These are phyloP conservation scores for Carex sylvatica DNA, from an alignment of 202 grass and related monocot genomes.

Conservation along the genomic window DNA sequence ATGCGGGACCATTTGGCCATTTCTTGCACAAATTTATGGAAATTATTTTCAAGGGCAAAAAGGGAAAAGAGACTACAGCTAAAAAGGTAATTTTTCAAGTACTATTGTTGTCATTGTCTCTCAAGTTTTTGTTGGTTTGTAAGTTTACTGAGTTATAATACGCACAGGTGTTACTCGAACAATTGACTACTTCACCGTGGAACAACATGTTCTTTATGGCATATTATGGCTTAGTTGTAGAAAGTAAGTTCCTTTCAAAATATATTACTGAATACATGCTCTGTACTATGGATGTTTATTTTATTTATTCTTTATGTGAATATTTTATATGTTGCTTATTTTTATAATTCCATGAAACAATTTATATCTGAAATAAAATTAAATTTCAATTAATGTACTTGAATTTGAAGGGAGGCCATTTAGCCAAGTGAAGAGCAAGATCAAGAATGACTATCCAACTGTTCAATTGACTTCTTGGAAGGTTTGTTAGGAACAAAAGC, in stretches of 20 bases:
- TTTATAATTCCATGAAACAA: neutral
- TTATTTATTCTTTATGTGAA: neutral
- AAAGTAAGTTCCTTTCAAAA: constrained; percentile 47
- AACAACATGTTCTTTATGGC: constrained; percentile 90
- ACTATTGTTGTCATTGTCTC: constrained; percentile 4
- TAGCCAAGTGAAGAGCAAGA: constrained; percentile 69
- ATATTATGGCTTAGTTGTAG: constrained; percentile 77
- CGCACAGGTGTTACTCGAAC: constrained; percentile 69
- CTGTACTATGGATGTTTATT: neutral
- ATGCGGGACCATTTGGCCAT: constrained; percentile 78
- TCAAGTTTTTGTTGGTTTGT: neutral
- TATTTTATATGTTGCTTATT: neutral
- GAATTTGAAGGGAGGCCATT: constrained; percentile 66
- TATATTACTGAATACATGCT: neutral
- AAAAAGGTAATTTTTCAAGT: constrained; percentile 54
- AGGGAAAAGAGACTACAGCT: constrained; percentile 84
- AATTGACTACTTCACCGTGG: constrained; percentile 79
- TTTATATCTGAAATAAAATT: neutral
- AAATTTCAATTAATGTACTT: constrained; percentile 14
- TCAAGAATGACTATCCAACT: constrained; percentile 69
- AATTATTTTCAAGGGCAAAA: constrained; percentile 76
- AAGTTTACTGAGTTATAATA: neutral
- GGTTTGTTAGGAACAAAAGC: constrained; percentile 35
- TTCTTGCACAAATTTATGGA: constrained; percentile 88
- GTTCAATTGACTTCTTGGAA: constrained; percentile 84